Evolutionary conservation across 441 rosid species (phyloP).

Genomic region (Breynia disticha): DNA sequence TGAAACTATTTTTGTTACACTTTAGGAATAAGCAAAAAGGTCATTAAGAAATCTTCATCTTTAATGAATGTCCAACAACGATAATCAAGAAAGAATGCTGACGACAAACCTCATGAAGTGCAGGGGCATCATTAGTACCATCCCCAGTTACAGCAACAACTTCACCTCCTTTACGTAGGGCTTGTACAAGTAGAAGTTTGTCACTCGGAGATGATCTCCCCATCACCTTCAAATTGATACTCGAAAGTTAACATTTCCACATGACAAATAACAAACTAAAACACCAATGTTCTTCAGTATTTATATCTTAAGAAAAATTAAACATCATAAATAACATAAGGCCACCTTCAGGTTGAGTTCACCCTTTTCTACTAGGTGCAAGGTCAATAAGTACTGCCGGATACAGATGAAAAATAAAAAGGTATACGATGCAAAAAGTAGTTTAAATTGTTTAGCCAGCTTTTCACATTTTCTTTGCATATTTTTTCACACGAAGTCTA

Average conservation of each 20-base stretch:
- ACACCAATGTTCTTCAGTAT: neutral
- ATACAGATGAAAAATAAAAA: too few relatives aligned
- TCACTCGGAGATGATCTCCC: slow-evolving; percentile 91
- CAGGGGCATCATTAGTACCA: slow-evolving; percentile 99
- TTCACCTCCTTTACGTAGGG: slow-evolving; percentile 77
- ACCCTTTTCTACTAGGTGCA: too few relatives aligned
- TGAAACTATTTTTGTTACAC: neutral
- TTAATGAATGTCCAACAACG: too few relatives aligned
- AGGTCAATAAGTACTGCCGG: too few relatives aligned
- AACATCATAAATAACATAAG: too few relatives aligned
- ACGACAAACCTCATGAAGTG: slow-evolving; percentile 80
- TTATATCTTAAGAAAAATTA: too few relatives aligned
- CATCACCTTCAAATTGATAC: slow-evolving; percentile 59
- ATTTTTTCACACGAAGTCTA: neutral
- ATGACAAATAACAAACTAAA: neutral
- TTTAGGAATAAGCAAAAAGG: neutral
- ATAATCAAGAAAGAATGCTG: slow-evolving; percentile 3
- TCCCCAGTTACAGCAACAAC: slow-evolving; percentile 99
- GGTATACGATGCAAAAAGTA: too few relatives aligned
- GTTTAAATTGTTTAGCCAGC: too few relatives aligned
- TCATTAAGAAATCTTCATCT: too few relatives aligned
- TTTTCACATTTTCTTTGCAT: too few relatives aligned
- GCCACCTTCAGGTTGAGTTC: too few relatives aligned
- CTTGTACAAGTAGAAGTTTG: slow-evolving; percentile 96
- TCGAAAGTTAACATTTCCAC: neutral